phyloP scores from a whole-genome alignment of 257 asterid species.

The Phtheirospermum japonicum region DNA sequence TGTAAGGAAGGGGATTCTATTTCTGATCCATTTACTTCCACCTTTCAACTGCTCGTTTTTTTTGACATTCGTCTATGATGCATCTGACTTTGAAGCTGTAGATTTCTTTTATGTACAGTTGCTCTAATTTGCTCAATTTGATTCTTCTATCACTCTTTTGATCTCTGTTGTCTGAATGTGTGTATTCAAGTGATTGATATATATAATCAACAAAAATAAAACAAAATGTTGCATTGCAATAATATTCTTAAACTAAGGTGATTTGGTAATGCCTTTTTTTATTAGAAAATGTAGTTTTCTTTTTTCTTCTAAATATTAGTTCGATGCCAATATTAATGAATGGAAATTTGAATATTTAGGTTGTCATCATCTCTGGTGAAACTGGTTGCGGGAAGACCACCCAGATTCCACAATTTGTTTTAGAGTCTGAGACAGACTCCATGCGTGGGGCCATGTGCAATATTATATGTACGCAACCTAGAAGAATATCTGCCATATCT shows the following conservation, averaged over 20 bases:
- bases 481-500: constrained; percentile 90
- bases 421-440: constrained; percentile 76
- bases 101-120: constrained; percentile 9
- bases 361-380: constrained; percentile 93
- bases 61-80: constrained; percentile 2
- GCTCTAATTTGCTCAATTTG: constrained; percentile 11
- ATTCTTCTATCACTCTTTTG: neutral
- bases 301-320: neutral
- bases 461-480: constrained; percentile 89
- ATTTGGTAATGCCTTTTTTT: neutral
- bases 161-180: neutral
- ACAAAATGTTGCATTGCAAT: neutral
- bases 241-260: neutral
- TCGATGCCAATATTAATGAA: constrained; percentile 22
- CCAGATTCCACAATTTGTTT: constrained; percentile 87
- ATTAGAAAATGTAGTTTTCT: neutral
- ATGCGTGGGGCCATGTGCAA: constrained; percentile 72
- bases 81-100: neutral
- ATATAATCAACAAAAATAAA: neutral
- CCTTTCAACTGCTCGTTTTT: neutral
- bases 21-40: constrained; percentile 20
- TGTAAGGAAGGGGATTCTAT: neutral
- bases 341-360: constrained; percentile 44
- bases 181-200: constrained; percentile 18
- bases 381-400: constrained; percentile 99